Evolutionary conservation across 2,329 filamentous ascomycete genomes (phyloP), one percentile per base, ranked within the genome.

Genomic region (Septoria linicola): DNA sequence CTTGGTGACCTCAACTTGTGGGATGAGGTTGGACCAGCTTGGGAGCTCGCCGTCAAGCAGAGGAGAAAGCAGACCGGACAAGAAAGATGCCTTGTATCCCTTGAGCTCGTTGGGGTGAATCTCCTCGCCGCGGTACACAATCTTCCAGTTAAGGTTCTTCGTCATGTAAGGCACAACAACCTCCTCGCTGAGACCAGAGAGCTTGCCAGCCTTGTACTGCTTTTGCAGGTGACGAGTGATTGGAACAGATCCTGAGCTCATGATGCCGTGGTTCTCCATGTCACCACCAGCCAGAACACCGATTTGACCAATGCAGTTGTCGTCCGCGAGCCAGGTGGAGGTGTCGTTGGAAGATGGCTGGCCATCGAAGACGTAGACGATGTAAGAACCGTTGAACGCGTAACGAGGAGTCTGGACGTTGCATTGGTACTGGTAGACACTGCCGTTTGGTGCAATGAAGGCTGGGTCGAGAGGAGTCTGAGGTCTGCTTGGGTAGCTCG

Each of bases 301-400:
- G 54, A 84, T 76, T 0, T 78, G 78, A 4, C 85, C 85, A 8
- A 85, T 74, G 14, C 84, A 74, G 57, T 79, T 82, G 2, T 69
- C 60, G 1, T 80, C 76, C 41, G 65, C 65, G 1, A 73, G 63
- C 83, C 84, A 87, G 0, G 66, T 60, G 5, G 57, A 57, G 1
- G 72, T 59, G 41, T 82, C 72, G 4, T 63, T 59, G 1, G 76
- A 37, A 10, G 50, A 50, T 35, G 60, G 72, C 1, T 74, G 64
- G 0, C 83, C 85, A 3, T 89, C 66, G 68, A 89, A 91, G 51
- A 90, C 74, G 63, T 84, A 80, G 27, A 91, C 72, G 53, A 73
- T 74, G 63, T 85, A 88, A 0, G 83, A 80, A 1, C 77, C 78
- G 13, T 77, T 73, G 7, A 86, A 68, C 1, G 80, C 80, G 53